phyloP scores from a whole-genome alignment of 1,284 basidiomycete genomes.

The Apiotrichum gracile region DNA sequence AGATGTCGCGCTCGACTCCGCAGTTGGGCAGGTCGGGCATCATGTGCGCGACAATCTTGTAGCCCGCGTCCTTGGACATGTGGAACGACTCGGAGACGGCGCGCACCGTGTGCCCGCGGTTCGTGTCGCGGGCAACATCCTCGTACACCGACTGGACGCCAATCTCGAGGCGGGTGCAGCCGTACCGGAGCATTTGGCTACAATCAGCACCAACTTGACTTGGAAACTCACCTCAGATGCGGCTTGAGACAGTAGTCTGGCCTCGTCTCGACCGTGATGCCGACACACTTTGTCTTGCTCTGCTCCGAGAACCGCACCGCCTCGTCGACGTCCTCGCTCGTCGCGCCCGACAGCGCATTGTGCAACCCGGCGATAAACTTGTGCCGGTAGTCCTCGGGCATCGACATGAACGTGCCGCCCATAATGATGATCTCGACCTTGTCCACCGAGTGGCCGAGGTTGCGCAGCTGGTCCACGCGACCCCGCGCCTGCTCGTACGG shows the following conservation, averaged over 20 bases:
- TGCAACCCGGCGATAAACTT: constrained; percentile 95
- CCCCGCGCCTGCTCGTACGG: constrained; percentile 97
- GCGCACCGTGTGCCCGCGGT: constrained; percentile 92
- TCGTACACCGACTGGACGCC: constrained; percentile 99
- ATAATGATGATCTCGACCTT: constrained; percentile 99
- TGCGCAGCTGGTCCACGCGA: constrained; percentile 89
- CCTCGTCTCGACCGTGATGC: constrained; percentile 97
- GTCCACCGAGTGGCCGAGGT: constrained; percentile 92
- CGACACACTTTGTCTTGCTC: constrained; percentile 96
- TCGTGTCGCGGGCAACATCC: constrained; percentile 97
- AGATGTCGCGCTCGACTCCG: constrained; percentile 92
- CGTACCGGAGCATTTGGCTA: constrained; percentile 99
- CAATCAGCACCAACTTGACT: no score
- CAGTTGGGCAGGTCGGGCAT: constrained; percentile 98
- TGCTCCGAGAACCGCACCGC: constrained; percentile 97
- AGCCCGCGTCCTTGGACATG: constrained; percentile 96
- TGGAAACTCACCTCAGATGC: constrained; percentile 60
- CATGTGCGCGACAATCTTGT: constrained; percentile 99
- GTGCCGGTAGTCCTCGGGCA: constrained; percentile 91
- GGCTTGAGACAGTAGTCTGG: constrained; percentile 98
- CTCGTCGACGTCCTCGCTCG: constrained; percentile 88
- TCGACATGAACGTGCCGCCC: constrained; percentile 99
- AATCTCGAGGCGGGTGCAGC: constrained; percentile 95
- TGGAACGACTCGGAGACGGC: constrained; percentile 98
- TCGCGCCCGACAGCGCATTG: constrained; percentile 93